Evolutionary conservation across 805 yeast species (phyloP).

Genomic region (Nadsonia fulvescens): DNA sequence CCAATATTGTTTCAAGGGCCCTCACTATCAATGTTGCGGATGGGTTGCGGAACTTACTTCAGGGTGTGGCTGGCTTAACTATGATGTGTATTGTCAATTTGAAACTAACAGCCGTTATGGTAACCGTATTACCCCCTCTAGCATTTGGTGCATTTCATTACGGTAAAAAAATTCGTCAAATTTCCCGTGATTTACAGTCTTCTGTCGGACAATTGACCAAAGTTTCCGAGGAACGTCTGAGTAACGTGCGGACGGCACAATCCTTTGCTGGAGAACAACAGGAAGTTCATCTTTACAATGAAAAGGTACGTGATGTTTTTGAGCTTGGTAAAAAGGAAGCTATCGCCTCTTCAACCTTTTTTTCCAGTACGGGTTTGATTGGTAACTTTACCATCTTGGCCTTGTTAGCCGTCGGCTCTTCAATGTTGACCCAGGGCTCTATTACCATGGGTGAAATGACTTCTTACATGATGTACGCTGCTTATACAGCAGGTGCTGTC

Average conservation of each 20-base stretch:
- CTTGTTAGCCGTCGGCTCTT: slow-evolving; percentile 61
- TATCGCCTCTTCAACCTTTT: slow-evolving; percentile 52
- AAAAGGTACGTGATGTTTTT: slow-evolving; percentile 47
- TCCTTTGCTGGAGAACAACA: slow-evolving; percentile 70
- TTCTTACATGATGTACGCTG: slow-evolving; percentile 88
- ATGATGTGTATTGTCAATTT: slow-evolving; percentile 85
- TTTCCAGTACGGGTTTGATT: slow-evolving; percentile 62
- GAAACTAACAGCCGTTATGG: slow-evolving; percentile 67
- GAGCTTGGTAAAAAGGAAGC: slow-evolving; percentile 67
- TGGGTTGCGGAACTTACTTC: slow-evolving; percentile 69
- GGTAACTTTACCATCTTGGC: slow-evolving; percentile 74
- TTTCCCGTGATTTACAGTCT: slow-evolving; percentile 64
- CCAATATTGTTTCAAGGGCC: slow-evolving; percentile 71
- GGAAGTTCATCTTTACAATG: slow-evolving; percentile 60
- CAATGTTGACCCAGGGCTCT: slow-evolving; percentile 60
- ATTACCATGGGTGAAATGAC: slow-evolving; percentile 77
- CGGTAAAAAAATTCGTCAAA: slow-evolving; percentile 57
- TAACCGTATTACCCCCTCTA: slow-evolving; percentile 67
- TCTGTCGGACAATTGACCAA: slow-evolving; percentile 75
- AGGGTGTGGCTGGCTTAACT: slow-evolving; percentile 71
- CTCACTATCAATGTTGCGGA: slow-evolving; percentile 81
- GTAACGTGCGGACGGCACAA: slow-evolving; percentile 74
- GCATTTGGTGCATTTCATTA: slow-evolving; percentile 63
- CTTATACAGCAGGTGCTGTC: slow-evolving; percentile 83
- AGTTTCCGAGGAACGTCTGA: slow-evolving; percentile 80